Base-by-base conservation (phyloP, 2,329 filamentous ascomycete genomes). In the Botrytis cinerea region DNA sequence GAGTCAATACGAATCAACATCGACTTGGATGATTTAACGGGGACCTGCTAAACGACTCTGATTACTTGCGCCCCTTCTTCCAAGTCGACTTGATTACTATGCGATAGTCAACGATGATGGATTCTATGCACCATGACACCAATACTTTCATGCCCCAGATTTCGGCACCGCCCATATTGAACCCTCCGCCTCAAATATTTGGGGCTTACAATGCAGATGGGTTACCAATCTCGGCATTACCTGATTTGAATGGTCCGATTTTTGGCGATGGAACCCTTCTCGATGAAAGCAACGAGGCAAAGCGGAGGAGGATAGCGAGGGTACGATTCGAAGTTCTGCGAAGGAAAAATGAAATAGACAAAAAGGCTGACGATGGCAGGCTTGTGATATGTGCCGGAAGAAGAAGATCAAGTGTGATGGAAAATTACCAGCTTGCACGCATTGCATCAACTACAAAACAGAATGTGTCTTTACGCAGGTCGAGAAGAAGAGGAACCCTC, bases 391-490 rank as follows among this genome's bases (percentile, higher is more conserved):
- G 94, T 98, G 95, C 82, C 89, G 95, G 79, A 97, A 97, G 85
- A 95, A 93, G 84, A 97, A 95, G 87, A 96, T 98, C 84, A 98
- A 98, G 84, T 98, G 95, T 83, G 96, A 98, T 81, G 95, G 96
- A 78, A 97, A 97, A 84, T 90, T 97, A 84, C 95, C 96, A 54
- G 91, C 94, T 75, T 99, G 96, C 83, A 95, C 93, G 12, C 96
- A 98, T 83, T 99, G 95, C 83, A 92, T 92, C 82, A 98, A 98
- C 83, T 98, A 98, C 86, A 98, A 98, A 87, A 98, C 95, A 8
- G 94, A 97, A 79, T 99, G 95, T 82, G 89, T 97, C 78, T 98
- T 98, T 81, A 98, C 96, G 0, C 94, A 97, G 82, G 95, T 98
- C 54, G 96, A 99, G 85, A 99, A 99, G 90, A 99, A 99, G 87